phyloP scores from a whole-genome alignment of 83 land plant species.

The Thuja plicata region DNA sequence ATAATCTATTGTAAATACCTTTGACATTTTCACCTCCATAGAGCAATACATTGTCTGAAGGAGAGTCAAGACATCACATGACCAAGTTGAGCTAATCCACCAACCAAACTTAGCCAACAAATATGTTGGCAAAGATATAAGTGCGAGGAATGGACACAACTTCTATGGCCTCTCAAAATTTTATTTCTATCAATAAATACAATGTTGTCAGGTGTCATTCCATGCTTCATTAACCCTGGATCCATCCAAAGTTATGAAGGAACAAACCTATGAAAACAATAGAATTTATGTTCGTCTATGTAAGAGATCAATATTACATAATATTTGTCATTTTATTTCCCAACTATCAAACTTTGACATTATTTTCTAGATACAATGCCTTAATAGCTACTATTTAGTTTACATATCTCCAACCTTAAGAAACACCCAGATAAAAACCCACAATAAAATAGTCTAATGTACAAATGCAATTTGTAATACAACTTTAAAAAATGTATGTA shows the following conservation, averaged over 20 bases:
- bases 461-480: no score
- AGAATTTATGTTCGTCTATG: no score
- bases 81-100: conserved; percentile 13
- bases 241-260: conserved; percentile 53
- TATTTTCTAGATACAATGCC: no score
- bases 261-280: conserved; percentile 30
- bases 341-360: no score
- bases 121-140: conserved; percentile 15
- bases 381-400: no score
- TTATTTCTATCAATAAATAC: conserved; percentile 21
- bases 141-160: conserved; percentile 25
- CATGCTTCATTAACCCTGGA: conserved; percentile 16
- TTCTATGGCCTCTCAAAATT: conserved; percentile 26
- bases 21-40: conserved; percentile 22
- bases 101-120: conserved; percentile 20
- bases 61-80: conserved; percentile 20
- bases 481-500: no score
- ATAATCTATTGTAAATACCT: background rate
- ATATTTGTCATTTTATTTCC: no score
- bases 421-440: no score
- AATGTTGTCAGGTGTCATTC: conserved; percentile 5
- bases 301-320: no score
- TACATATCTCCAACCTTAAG: no score
- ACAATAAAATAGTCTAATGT: no score
- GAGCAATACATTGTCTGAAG: conserved; percentile 21